Conservation (phyloP, 108 stramenopile genomes). For the Skeletonema menzelii region DNA sequence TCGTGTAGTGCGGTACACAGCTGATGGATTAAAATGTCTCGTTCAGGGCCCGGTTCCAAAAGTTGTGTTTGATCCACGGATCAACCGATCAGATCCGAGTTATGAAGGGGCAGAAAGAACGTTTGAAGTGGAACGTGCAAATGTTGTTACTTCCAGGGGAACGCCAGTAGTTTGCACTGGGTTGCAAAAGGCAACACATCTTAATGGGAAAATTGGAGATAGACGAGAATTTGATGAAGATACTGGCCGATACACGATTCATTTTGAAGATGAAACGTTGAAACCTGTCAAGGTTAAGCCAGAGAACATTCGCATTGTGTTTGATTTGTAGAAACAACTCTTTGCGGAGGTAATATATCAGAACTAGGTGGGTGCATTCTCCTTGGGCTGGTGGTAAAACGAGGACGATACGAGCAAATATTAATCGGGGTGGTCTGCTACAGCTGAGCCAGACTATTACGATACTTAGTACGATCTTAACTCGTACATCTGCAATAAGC, state of each 20-base stretch:
- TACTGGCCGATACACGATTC: background rate
- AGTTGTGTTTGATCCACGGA: background rate
- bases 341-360: too few relatives aligned
- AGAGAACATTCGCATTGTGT: background rate
- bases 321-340: background rate
- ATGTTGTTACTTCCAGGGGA: background rate
- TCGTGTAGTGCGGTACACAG: background rate
- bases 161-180: conserved; percentile 1
- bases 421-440: too few relatives aligned
- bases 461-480: too few relatives aligned
- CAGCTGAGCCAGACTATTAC: too few relatives aligned
- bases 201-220: background rate
- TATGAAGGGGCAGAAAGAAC: background rate
- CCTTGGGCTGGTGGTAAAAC: too few relatives aligned
- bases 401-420: too few relatives aligned
- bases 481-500: too few relatives aligned
- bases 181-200: background rate
- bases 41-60: background rate
- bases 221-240: background rate
- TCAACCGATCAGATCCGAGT: background rate
- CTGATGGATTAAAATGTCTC: background rate
- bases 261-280: background rate
- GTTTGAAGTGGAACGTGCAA: background rate
- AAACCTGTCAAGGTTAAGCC: background rate
- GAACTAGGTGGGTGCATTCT: too few relatives aligned